A percentile compares a stretch with the other conserved stretches of the same genome.
phyloP scores from a whole-genome alignment of 148 eudicot genomes.

The Vaccinium macrocarpon region DNA sequence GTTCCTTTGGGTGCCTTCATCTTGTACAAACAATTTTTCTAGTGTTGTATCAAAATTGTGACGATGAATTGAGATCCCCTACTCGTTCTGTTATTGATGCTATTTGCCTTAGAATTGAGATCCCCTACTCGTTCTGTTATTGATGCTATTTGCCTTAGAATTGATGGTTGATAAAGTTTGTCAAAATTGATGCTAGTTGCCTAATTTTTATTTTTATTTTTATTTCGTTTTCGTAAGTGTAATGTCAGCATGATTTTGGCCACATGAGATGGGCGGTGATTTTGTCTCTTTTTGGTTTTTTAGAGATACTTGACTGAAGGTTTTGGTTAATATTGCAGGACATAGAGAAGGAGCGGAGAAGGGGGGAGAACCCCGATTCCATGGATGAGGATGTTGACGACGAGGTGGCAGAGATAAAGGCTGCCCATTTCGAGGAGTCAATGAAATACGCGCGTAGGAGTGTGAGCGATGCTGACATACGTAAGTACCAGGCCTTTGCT shows the following conservation, averaged over 20 bases:
- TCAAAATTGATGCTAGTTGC: too few species aligned
- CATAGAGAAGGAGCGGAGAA: conserved; percentile 42
- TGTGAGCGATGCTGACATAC: conserved; percentile 52
- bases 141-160: background rate
- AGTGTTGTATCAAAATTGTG: background rate
- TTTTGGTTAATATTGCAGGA: conserved; percentile 31
- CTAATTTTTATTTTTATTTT: too few species aligned
- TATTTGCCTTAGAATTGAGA: background rate
- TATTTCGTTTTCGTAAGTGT: too few species aligned
- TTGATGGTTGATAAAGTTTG: background rate
- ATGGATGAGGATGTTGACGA: conserved; percentile 48
- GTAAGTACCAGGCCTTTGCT: conserved; percentile 50
- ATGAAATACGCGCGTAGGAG: conserved; percentile 53
- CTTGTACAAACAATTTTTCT: background rate
- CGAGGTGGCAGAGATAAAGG: conserved; percentile 43
- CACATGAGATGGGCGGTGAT: background rate
- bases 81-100: background rate
- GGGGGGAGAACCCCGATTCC: conserved; percentile 34
- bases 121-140: background rate
- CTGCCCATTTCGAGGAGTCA: conserved; percentile 48
- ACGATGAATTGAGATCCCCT: too few species aligned
- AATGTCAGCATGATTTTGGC: background rate
- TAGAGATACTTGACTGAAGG: background rate
- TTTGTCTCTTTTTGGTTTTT: background rate
- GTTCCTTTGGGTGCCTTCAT: background rate